Evolutionary conservation across 345 rosid species (phyloP), one percentile per base, ranked within the genome.

Genomic region (Stellera chamaejasme): DNA sequence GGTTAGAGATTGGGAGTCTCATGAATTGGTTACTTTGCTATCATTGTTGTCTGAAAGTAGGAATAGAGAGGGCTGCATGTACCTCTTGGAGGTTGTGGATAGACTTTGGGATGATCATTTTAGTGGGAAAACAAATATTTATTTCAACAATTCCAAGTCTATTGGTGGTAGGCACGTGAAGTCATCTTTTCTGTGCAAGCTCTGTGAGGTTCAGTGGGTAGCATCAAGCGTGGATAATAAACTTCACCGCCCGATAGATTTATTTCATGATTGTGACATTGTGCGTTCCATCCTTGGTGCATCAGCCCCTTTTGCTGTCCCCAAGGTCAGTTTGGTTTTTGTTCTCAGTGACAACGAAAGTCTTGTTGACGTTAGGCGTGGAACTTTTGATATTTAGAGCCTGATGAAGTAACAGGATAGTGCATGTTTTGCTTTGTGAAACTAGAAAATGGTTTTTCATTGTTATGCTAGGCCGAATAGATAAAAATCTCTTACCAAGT

Each of bases 1-100:
- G 58, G 85, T 65, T 39, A 77, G 62, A 69, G 98, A 92, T 77
- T 92, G 98, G 98, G 95, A 82, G 69, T 92, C 98, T 51, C 55
- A 55, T 32, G 98, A 92, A 72, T 67, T 88, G 59, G 80, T 61
- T 52, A 61, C 71, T 53, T 58, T 92, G 16, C 71, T 92, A 60
- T 76, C 81, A 19, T 43, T 50, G 41, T 61, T 86, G 75, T 72
- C 75, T 58, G 44, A 47, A 28, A 67, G 52, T 61, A 77, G 81
- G 59, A 70, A 78, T 70, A 65, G 23, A n/a, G 75, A 76, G 67
- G 55, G 87, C 54, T 67, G 80, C 69, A 75, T 69, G 62, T 73
- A 76, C 76, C 74, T 92, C 54, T 69, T 92, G 68, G 90, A 82
- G 75, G 72, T 82, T 62, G 78, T 92, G 50, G 95, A 92, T 69